These are phyloP conservation scores for Dinochytrium kinnereticum DNA, from an alignment of 371 early-diverging fungal species.

Conservation along the genomic window DNA sequence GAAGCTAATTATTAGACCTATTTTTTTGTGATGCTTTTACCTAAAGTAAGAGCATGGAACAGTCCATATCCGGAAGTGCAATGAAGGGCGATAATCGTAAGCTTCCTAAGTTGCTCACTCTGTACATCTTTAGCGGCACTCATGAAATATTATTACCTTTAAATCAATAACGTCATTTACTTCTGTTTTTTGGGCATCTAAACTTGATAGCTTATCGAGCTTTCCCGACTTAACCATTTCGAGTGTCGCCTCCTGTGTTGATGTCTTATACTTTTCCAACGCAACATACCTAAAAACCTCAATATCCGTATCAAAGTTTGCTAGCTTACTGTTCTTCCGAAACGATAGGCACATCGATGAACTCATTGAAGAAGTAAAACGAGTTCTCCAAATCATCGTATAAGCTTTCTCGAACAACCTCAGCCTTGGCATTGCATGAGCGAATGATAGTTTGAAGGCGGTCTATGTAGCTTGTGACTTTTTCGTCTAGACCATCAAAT, in stretches of 20 bases:
- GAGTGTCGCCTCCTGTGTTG: slow-evolving; percentile 56
- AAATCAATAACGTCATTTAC: slow-evolving; percentile 52
- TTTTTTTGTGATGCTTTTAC: slow-evolving; percentile 16
- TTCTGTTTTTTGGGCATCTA: slow-evolving; percentile 50
- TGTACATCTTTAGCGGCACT: slow-evolving; percentile 1
- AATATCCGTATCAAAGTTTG: background rate
- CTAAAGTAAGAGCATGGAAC: slow-evolving; percentile 42
- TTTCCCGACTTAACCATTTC: slow-evolving; percentile 60
- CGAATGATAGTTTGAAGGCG: slow-evolving; percentile 44
- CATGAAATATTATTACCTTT: slow-evolving; percentile 36
- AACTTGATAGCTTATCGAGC: slow-evolving; percentile 47
- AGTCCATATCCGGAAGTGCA: slow-evolving; percentile 48
- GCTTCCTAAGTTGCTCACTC: slow-evolving; percentile 51
- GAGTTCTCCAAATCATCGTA: slow-evolving; percentile 52
- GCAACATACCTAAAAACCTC: slow-evolving; percentile 40
- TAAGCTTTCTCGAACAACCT: slow-evolving; percentile 46
- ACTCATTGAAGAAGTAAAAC: slow-evolving; percentile 59
- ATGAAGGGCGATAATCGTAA: slow-evolving; percentile 52
- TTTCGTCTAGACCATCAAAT: slow-evolving; percentile 44
- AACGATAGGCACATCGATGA: slow-evolving; percentile 57
- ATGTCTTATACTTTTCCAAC: slow-evolving; percentile 43
- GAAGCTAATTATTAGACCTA: background rate
- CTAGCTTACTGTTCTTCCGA: slow-evolving; percentile 55
- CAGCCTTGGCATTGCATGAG: slow-evolving; percentile 41
- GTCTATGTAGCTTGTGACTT: slow-evolving; percentile 35